Evolutionary conservation across 1,284 basidiomycete genomes (phyloP), one percentile per base, ranked within the genome.

Genomic region (Ganoderma sinense): DNA sequence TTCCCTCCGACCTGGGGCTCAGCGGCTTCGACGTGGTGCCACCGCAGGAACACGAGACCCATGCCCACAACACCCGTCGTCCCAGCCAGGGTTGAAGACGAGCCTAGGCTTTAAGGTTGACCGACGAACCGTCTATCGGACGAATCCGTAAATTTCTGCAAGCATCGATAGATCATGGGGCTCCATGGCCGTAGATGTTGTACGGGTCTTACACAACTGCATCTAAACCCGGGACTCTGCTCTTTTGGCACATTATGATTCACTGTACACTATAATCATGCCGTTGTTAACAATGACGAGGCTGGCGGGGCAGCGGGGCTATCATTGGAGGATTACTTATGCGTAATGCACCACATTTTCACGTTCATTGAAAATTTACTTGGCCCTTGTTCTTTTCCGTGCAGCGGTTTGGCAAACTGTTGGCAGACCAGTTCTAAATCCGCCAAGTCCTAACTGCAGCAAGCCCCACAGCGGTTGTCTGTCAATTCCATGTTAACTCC

Each of bases 11-110:
- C 76, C 82, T 93, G 36, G 92, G 91, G 10, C 88, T 86, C 77
- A 84, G 89, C 75, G 92, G 92, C 39, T 94, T 83, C 77, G 91
- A 93, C 77, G 90, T 93, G 48, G 81, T 93, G 23, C 91, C 91
- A 1, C 76, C 77, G n/a, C 74, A 76, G 63, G 74, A 75, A 64
- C 74, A 70, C 55, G 48, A 73, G 23, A 40, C 41, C 16, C 72
- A 71, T 36, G 62, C 69, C 20, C 71, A 72, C 29, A 16, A 40
- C 4, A 61, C 29, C 41, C 29, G 33, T 20, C 33, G 31, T 33
- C 36, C 33, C 0, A 39, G 56, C 33, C 56, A 59, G 56, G 53
- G 56, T 39, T 62, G 60, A 62, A 63, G 62, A 4, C 18, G 14
- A 45, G 18, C 4, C 18, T 4, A 20, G 20, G 39, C 11, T 7